phyloP scores from a whole-genome alignment of 2,329 filamentous ascomycete species.

The Diatrype stigma region DNA sequence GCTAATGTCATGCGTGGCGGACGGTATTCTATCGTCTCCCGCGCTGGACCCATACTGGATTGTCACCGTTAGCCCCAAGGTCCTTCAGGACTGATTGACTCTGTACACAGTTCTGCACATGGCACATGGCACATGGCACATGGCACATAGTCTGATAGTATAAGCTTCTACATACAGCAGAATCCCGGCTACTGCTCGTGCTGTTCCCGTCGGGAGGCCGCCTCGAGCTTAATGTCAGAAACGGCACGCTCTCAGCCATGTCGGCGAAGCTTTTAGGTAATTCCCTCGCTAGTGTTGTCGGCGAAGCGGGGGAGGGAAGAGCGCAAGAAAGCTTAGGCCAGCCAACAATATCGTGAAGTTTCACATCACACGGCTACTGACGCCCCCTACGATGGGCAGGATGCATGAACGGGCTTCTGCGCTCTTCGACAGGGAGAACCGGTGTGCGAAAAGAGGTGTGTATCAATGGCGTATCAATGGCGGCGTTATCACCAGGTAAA shows the following conservation, averaged over 20 bases:
- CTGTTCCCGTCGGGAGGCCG: constrained; percentile 41
- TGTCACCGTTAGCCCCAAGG: constrained; percentile 28
- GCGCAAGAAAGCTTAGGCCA: constrained; percentile 1
- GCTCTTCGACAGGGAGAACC: not conserved
- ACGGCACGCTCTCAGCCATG: constrained; percentile 44
- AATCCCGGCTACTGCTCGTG: constrained; percentile 45
- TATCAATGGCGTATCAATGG: no score
- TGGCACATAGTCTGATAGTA: no score
- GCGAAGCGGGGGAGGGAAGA: not conserved
- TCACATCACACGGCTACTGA: constrained; percentile 17
- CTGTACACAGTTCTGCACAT: no score
- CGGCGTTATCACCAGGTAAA: no score
- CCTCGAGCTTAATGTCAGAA: constrained; percentile 50
- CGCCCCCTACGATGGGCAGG: constrained; percentile 12
- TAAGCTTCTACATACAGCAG: constrained; percentile 40
- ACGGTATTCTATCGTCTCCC: constrained; percentile 33
- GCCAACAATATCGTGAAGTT: not conserved
- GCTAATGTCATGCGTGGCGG: constrained; percentile 53
- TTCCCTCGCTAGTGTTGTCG: not conserved
- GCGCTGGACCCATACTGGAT: constrained; percentile 41
- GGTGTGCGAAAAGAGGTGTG: not conserved
- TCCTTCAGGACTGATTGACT: constrained; percentile 21
- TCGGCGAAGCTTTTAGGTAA: not conserved
- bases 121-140: no score
- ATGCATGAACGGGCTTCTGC: not conserved